Conservation (phyloP, 805 yeast genomes). For the Candida krabiensis region DNA sequence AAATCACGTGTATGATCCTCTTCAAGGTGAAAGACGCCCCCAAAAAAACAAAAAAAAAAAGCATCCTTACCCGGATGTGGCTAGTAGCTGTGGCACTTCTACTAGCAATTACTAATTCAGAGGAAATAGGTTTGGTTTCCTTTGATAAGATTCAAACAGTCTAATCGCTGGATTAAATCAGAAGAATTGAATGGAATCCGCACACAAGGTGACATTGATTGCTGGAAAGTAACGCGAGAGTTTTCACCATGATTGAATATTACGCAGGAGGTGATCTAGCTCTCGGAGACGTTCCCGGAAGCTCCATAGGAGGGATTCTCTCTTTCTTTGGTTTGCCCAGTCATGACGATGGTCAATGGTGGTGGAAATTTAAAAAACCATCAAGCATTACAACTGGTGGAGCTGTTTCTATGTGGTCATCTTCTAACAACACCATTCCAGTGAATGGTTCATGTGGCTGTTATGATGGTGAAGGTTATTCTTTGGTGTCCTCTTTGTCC, state of each 20-base stretch:
- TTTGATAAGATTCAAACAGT: no score
- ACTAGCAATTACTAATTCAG: no score
- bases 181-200: no score
- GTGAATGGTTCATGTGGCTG: constrained; percentile 29
- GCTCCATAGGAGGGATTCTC: constrained; percentile 5
- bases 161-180: no score
- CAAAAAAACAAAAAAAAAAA: background rate
- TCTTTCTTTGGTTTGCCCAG: constrained; percentile 3
- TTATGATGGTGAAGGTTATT: constrained; percentile 43
- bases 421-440: background rate
- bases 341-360: background rate
- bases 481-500: constrained; percentile 37
- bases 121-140: no score
- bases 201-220: no score
- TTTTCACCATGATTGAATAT: constrained; percentile 8
- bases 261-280: constrained; percentile 5
- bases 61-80: constrained; percentile 5
- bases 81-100: no score
- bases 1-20: background rate
- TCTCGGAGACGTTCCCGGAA: constrained; percentile 1
- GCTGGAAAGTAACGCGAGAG: no score
- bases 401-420: background rate
- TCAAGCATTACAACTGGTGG: no score
- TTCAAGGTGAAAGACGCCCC: background rate
- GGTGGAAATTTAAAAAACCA: background rate